Base-by-base conservation (phyloP, 208 protist genomes). In the Herpetomonas tarakana region DNA sequence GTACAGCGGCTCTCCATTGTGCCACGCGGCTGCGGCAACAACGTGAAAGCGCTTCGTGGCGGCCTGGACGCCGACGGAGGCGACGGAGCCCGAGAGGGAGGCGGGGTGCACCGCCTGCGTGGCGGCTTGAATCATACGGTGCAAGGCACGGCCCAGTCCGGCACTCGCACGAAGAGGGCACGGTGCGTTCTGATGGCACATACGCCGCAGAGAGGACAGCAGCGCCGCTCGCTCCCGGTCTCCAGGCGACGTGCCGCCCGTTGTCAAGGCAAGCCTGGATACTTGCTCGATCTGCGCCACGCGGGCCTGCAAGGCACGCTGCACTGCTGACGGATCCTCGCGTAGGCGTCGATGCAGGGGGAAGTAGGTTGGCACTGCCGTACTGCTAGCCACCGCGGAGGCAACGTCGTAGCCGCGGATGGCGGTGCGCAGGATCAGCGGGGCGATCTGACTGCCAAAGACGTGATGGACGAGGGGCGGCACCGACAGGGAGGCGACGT, bases 271-370 rank as follows among this genome's bases (percentile, higher is more conserved):
- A n/a, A n/a, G n/a, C n/a, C n/a, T n/a, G n/a, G n/a, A n/a, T n/a
- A n/a, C n/a, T n/a, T n/a, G 19, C 0, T 58, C 74, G 25, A 80
- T 24, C 19, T 57, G 52, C 26, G 52, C 30, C 52, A 91, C 58
- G 12, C 66, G 57, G 16, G 24, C 29, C 29, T 65, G 52, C 41
- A 86, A 50, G 0, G 58, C 52, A 4, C 62, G 52, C 63, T 79
- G 64, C 18, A 88, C 75, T 1, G 73, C 69, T 0, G 44, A 22
- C 11, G 62, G 30, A 51, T 58, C 72, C 21, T 68, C 55, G 16
- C 30, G 24, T n/a, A 91, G 58, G 0, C 84, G 78, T 27, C 64
- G 38, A 38, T 81, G 74, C 24, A 88, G 65, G 28, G 80, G 61
- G 14, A 61, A 67, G 68, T 86, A 85, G 39, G 58, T 59, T 0